These are phyloP conservation scores for Saccharomycopsis phalli DNA, from an alignment of 1,139 yeast genomes.

Conservation along the genomic window DNA sequence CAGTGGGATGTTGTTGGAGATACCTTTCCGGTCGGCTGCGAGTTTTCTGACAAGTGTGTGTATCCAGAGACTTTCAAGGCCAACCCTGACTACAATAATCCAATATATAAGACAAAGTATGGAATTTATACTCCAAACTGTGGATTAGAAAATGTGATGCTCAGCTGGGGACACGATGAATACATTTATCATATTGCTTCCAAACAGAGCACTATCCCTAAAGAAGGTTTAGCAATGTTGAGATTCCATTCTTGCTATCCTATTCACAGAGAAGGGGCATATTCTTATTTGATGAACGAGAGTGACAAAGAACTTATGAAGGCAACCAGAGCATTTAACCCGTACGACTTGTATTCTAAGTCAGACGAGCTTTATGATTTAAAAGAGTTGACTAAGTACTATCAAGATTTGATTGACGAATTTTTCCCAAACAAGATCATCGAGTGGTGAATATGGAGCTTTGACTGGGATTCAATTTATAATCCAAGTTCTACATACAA, in stretches of 20 bases:
- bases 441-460: conserved; percentile 32
- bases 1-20: conserved; percentile 82
- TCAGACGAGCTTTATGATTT: conserved; percentile 40
- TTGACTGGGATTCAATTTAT: too few relatives aligned
- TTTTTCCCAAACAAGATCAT: conserved; percentile 49
- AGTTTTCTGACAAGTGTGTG: conserved; percentile 49
- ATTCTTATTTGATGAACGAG: conserved; percentile 54
- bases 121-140: conserved; percentile 60
- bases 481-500: too few relatives aligned
- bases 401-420: conserved; percentile 56
- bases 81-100: conserved; percentile 56
- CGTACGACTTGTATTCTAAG: conserved; percentile 62
- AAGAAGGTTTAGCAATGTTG: conserved; percentile 64
- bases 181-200: conserved; percentile 68
- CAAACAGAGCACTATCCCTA: conserved; percentile 51
- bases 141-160: conserved; percentile 62
- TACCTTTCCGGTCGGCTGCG: conserved; percentile 70
- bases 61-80: conserved; percentile 50
- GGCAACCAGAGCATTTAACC: conserved; percentile 59
- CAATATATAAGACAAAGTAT: conserved; percentile 55
- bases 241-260: conserved; percentile 70
- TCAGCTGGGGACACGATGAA: conserved; percentile 76
- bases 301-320: conserved; percentile 53
- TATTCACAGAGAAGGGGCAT: conserved; percentile 68
- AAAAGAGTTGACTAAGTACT: conserved; percentile 47